A percentile compares a stretch with the other conserved stretches of the same genome.
These are phyloP conservation scores for Suhomyces atakaporum DNA, from an alignment of 1,139 yeast genomes.

Conservation along the genomic window DNA sequence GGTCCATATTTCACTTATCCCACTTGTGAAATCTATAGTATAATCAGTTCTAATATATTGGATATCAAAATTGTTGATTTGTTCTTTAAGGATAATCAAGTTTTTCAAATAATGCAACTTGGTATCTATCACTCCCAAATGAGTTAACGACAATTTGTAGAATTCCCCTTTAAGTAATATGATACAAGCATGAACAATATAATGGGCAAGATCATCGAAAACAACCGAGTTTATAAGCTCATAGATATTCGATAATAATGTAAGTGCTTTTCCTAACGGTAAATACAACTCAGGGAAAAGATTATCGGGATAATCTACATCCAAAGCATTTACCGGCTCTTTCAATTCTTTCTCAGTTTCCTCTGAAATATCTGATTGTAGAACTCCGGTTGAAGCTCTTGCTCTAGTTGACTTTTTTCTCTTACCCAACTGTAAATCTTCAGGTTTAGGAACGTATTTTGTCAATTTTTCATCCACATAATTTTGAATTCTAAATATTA, in stretches of 20 bases:
- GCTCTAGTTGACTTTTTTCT: slow-evolving; percentile 8
- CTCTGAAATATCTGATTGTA: not conserved
- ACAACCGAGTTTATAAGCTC: slow-evolving; percentile 74
- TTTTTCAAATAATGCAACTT: slow-evolving; percentile 72
- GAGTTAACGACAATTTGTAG: slow-evolving; percentile 41
- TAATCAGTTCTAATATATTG: slow-evolving; percentile 73
- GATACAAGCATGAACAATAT: slow-evolving; percentile 79
- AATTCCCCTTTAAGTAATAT: slow-evolving; percentile 55
- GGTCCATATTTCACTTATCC: slow-evolving; percentile 59
- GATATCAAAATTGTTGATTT: slow-evolving; percentile 77
- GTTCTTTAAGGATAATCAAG: slow-evolving; percentile 67
- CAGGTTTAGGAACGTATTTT: slow-evolving; percentile 64
- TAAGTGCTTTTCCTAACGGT: slow-evolving; percentile 72
- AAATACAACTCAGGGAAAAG: slow-evolving; percentile 61
- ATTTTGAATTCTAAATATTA: slow-evolving; percentile 76
- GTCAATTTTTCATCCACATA: slow-evolving; percentile 69
- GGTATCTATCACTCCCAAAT: slow-evolving; percentile 54
- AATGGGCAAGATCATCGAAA: slow-evolving; percentile 88
- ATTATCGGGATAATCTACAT: slow-evolving; percentile 40
- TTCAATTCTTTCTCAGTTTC: slow-evolving; percentile 2
- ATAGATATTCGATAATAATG: slow-evolving; percentile 74
- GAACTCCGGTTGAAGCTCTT: slow-evolving; percentile 2
- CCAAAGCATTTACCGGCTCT: slow-evolving; percentile 20
- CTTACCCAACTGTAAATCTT: slow-evolving; percentile 44
- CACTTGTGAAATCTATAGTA: slow-evolving; percentile 74